A percentile compares a stretch with the other conserved stretches of the same genome.
phyloP scores from a whole-genome alignment of 495 filamentous ascomycete genomes.

The Aspergillus haitiensis region DNA sequence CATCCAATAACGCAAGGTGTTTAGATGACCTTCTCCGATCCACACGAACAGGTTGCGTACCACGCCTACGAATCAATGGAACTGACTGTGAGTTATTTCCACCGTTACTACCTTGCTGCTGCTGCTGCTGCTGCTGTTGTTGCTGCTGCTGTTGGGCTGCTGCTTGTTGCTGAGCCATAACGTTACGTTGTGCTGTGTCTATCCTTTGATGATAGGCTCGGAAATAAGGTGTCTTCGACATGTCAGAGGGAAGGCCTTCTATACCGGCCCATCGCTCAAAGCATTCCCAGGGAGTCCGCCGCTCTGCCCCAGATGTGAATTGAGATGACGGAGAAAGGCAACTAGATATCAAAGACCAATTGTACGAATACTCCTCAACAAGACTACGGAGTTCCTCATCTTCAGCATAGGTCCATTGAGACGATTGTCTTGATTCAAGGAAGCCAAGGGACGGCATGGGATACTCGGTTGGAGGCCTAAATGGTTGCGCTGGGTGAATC shows the following conservation, averaged over 20 bases:
- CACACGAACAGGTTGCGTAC: constrained; percentile 73
- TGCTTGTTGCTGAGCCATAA: constrained; percentile 62
- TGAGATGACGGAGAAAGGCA: constrained; percentile 70
- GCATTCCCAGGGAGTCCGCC: constrained; percentile 96
- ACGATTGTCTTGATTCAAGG: constrained; percentile 80
- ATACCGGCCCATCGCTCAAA: constrained; percentile 94
- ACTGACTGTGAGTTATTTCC: constrained; percentile 57
- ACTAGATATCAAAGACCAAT: constrained; percentile 90
- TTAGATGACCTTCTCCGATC: constrained; percentile 82
- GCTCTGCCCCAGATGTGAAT: constrained; percentile 80
- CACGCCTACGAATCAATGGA: constrained; percentile 61
- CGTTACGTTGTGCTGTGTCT: constrained; percentile 71
- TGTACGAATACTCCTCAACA: constrained; percentile 91
- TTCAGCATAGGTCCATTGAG: constrained; percentile 86
- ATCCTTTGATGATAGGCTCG: constrained; percentile 76
- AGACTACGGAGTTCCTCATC: constrained; percentile 83
- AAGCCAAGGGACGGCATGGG: constrained; percentile 85
- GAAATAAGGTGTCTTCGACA: constrained; percentile 93
- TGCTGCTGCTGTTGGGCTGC: constrained; percentile 49
- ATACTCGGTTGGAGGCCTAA: constrained; percentile 87
- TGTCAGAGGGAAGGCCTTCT: constrained; percentile 84
- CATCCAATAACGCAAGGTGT: constrained; percentile 84
- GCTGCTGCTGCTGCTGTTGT: constrained; percentile 58
- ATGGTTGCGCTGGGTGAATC: constrained; percentile 88
- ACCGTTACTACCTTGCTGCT: constrained; percentile 38